Evolutionary conservation across 169 alveolate genomes (phyloP).

Genomic region (Cryptosporidium ryanae): DNA sequence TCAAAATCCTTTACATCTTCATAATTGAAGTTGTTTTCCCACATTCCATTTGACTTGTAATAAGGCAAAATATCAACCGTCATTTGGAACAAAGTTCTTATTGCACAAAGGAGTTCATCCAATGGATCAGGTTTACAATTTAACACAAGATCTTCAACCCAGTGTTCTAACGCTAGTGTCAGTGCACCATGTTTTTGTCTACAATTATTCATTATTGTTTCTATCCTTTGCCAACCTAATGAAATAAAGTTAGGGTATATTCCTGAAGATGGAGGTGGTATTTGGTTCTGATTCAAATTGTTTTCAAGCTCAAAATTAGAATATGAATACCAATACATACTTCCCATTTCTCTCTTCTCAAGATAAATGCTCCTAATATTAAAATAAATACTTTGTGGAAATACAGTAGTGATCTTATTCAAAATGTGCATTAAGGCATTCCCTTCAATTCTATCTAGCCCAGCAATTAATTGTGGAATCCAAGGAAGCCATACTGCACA

Average conservation of each 20-base stretch:
- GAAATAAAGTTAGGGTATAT: conserved; percentile 55
- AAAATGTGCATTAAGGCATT: conserved; percentile 79
- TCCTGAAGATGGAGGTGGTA: conserved; percentile 73
- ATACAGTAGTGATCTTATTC: conserved; percentile 69
- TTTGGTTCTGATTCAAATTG: conserved; percentile 3
- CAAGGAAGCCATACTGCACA: conserved; percentile 81
- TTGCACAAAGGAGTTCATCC: conserved; percentile 80
- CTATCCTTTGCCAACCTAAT: conserved; percentile 70
- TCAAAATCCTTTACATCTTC: conserved; percentile 1
- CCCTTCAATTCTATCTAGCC: conserved; percentile 75
- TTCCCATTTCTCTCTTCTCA: conserved; percentile 76
- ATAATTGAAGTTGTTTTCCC: too few relatives aligned
- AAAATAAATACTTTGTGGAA: conserved; percentile 82
- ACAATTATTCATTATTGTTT: conserved; percentile 57
- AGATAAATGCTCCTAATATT: conserved; percentile 79
- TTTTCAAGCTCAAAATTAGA: conserved; percentile 24
- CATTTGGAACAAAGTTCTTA: conserved; percentile 78
- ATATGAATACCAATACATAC: conserved; percentile 42
- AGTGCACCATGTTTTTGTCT: conserved; percentile 62
- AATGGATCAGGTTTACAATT: conserved; percentile 79
- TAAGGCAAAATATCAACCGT: conserved; percentile 76
- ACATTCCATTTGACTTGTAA: neutral
- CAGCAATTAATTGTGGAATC: conserved; percentile 82
- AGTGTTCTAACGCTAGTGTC: conserved; percentile 71
- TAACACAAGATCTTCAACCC: conserved; percentile 78